Evolutionary conservation across 1,284 basidiomycete species (phyloP).

Genomic region (Sphagnurus paluster): DNA sequence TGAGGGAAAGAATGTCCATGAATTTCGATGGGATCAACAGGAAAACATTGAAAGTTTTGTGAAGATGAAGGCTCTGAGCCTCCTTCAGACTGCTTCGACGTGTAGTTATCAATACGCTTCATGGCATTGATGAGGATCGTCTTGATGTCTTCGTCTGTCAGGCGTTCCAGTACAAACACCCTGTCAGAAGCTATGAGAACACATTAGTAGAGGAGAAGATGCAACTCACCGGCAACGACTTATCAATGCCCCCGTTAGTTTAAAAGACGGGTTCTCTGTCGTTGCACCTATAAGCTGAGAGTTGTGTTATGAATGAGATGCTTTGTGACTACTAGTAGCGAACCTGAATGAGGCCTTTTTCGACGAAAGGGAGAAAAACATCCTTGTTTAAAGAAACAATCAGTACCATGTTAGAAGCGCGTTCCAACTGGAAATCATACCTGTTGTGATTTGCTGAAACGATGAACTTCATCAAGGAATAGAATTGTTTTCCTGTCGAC

Average conservation of each 20-base stretch:
- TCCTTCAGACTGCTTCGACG: conserved; percentile 19
- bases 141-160: conserved; percentile 58
- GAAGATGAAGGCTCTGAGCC: conserved; percentile 16
- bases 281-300: conserved; percentile 80
- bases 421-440: conserved; percentile 31
- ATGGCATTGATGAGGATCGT: conserved; percentile 54
- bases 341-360: conserved; percentile 76
- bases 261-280: conserved; percentile 93
- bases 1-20: conserved; percentile 38
- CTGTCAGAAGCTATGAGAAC: conserved; percentile 30
- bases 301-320: conserved; percentile 7
- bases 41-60: conserved; percentile 16
- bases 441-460: conserved; percentile 86
- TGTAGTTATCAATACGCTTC: conserved; percentile 32
- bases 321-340: background rate
- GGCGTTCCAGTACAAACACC: conserved; percentile 63
- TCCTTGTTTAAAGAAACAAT: conserved; percentile 44
- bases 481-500: conserved; percentile 60
- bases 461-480: conserved; percentile 88
- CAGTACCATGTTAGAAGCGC: conserved; percentile 2
- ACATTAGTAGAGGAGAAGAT: background rate
- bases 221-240: conserved; percentile 71
- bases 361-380: conserved; percentile 79
- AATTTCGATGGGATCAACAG: conserved; percentile 9
- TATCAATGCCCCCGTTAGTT: conserved; percentile 73